Evolutionary conservation across 805 yeast species (phyloP), one percentile per base, ranked within the genome.

Genomic region (Kazachstania psychrophila): DNA sequence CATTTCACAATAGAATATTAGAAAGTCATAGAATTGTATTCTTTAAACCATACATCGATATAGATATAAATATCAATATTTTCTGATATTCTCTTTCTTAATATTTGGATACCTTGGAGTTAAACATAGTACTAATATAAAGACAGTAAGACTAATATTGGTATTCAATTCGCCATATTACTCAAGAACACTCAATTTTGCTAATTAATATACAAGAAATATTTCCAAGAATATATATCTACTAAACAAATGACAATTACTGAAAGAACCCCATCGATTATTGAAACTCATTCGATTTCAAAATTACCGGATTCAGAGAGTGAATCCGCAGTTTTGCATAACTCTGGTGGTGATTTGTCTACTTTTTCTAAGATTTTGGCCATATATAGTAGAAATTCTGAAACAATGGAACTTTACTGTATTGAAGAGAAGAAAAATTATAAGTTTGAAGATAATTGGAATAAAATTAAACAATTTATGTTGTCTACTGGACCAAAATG

Each of bases 361-460:
- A 63, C 68, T 1, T 66, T 51, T 36, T 58, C 65, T 44, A 65
- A 62, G 43, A 49, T 66, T 32, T 40, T 64, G 20, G 63, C 64
- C 8, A 44, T 66, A 10, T 66, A 64, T 48, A 54, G 68, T 6
- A 55, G 65, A 44, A 36, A 48, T 26, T 23, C 28, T 2, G 39
- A 44, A 3, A 38, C 43, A 11, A 39, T 37, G 36, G 38, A 38
- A 2, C 40, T 56, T 7, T 32, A 46, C n/a, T 50, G 60, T 1
- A 46, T 51, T 30, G 58, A 52, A 22, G 60, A 62, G 31, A 65
- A 64, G 41, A 56, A 54, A 33, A 49, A 51, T 2, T 58, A 60
- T 15, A 38, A 51, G 7, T 45, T 64, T 33, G 40, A 43, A 5
- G 29, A 42, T 2, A 40, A 54, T 31, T 66, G 69, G 67, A 29